Evolutionary conservation across 139 green algal genomes (phyloP), one percentile per base, ranked within the genome.

Genomic region (Chlorella ohadii): DNA sequence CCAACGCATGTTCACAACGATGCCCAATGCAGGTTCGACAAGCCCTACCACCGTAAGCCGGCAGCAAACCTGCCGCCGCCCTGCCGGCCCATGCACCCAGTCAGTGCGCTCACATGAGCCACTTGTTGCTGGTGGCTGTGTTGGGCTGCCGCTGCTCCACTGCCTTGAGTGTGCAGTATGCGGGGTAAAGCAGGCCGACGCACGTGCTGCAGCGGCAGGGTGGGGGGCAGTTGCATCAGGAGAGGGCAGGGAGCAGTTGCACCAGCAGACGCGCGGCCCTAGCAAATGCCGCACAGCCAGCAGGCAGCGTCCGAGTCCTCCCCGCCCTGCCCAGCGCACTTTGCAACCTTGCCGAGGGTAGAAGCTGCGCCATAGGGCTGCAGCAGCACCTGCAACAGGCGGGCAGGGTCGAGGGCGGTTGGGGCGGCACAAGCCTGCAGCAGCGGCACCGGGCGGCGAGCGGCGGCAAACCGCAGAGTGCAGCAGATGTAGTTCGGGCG

Each of bases 91-190:
- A n/a, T n/a, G n/a, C n/a, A n/a, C n/a, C n/a, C n/a, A n/a, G n/a
- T n/a, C 51, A 59, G 51, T 51, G 34, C 39, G 17, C 25, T 77
- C 72, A 79, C 72, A 82, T 36, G 11, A 82, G 76, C 76, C 76
- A 82, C 38, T 82, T 82, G 61, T 75, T 83, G 28, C 20, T 66
- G 39, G 44, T 22, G 9, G 55, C 64, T 9, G 56, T 4, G 38
- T 31, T 83, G 61, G 36, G 33, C 15, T 59, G 59, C 73, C 82
- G 80, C n/a, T 51, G 34, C 51, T 90, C 76, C 13, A 87, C 74
- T 7, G 86, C 82, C 59, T 87, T 84, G 3, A 90, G 78, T 19
- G 81, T 85, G 23, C 82, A 78, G 59, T 87, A 90, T n/a, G 86
- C 82, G 38, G 86, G 86, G 39, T 90, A 90, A 5, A 87, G 1